A percentile compares a stretch with the other conserved stretches of the same genome.
Evolutionary conservation across 805 yeast genomes (phyloP).

Genomic region (Debaryomyces prosopidis): DNA sequence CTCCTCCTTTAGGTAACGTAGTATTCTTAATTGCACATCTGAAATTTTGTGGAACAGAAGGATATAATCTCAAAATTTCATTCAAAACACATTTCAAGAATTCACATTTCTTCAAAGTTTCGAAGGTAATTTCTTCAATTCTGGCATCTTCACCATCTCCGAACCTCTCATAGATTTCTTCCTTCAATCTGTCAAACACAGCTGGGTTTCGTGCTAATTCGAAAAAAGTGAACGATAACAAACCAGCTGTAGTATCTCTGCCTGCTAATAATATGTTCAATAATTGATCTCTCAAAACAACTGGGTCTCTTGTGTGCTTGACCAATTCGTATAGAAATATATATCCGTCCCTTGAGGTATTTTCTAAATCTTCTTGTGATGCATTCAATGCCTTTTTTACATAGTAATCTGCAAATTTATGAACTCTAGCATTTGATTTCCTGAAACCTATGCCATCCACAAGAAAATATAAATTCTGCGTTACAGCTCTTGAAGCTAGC

Average conservation of each 20-base stretch:
- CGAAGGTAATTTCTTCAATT: slow-evolving; percentile 34
- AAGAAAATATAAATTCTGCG: slow-evolving; percentile 26
- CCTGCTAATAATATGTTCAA: slow-evolving; percentile 43
- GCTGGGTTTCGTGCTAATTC: slow-evolving; percentile 37
- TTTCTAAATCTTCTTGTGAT: slow-evolving; percentile 25
- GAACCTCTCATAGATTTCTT: slow-evolving; percentile 28
- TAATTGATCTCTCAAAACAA: slow-evolving; percentile 36
- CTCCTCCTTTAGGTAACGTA: slow-evolving; percentile 53
- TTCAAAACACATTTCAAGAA: slow-evolving; percentile 37
- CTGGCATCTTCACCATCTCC: slow-evolving; percentile 31
- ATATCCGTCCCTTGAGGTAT: slow-evolving; percentile 27
- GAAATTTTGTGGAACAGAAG: slow-evolving; percentile 50
- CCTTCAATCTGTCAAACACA: slow-evolving; percentile 30
- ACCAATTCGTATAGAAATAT: slow-evolving; percentile 39
- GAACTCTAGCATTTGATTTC: slow-evolving; percentile 23
- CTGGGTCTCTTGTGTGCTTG: slow-evolving; percentile 37
- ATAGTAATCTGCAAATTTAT: slow-evolving; percentile 26
- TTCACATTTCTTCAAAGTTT: slow-evolving; percentile 39
- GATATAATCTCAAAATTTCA: slow-evolving; percentile 38
- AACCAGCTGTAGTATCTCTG: slow-evolving; percentile 45
- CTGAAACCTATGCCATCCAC: slow-evolving; percentile 23
- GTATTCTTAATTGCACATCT: slow-evolving; percentile 48
- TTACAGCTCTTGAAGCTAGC: slow-evolving; percentile 27
- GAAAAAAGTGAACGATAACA: slow-evolving; percentile 33
- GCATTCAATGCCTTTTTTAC: slow-evolving; percentile 30